These are phyloP conservation scores for Pochonia chlamydosporia DNA, from an alignment of 2,329 filamentous ascomycete genomes.

Conservation along the genomic window DNA sequence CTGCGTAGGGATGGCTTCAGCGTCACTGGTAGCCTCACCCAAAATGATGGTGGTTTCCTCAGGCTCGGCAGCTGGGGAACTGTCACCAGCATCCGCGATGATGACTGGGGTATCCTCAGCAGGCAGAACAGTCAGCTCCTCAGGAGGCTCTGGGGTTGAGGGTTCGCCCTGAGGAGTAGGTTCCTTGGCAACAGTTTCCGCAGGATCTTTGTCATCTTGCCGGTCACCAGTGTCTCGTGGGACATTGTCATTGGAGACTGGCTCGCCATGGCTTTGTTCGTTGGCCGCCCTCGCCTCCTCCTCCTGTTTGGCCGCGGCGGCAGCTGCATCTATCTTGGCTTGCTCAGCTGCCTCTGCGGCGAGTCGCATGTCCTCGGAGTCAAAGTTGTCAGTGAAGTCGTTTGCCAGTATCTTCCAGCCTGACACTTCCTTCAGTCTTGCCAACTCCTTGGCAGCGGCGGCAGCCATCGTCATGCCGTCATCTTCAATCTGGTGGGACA, in stretches of 20 bases:
- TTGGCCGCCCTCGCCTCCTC: constrained; percentile 13
- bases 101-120: neutral
- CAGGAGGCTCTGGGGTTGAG: neutral
- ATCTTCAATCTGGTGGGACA: constrained; percentile 65
- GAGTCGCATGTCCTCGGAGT: constrained; percentile 56
- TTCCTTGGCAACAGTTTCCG: constrained; percentile 5
- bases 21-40: neutral
- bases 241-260: neutral
- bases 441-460: constrained; percentile 72
- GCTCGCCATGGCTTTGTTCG: constrained; percentile 2
- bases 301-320: constrained; percentile 14
- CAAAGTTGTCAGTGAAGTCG: constrained; percentile 75
- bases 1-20: neutral
- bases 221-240: neutral
- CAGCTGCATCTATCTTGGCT: constrained; percentile 15
- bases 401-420: constrained; percentile 73
- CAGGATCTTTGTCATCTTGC: constrained; percentile 1
- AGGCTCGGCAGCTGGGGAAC: neutral
- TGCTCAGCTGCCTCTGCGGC: constrained; percentile 42
- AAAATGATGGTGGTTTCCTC: neutral
- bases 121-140: neutral
- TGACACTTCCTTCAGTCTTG: constrained; percentile 74
- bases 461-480: constrained; percentile 77
- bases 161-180: neutral
- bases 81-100: neutral